These are phyloP conservation scores for Euphorbia lathyris DNA, from an alignment of 345 rosid genomes.

Conservation along the genomic window DNA sequence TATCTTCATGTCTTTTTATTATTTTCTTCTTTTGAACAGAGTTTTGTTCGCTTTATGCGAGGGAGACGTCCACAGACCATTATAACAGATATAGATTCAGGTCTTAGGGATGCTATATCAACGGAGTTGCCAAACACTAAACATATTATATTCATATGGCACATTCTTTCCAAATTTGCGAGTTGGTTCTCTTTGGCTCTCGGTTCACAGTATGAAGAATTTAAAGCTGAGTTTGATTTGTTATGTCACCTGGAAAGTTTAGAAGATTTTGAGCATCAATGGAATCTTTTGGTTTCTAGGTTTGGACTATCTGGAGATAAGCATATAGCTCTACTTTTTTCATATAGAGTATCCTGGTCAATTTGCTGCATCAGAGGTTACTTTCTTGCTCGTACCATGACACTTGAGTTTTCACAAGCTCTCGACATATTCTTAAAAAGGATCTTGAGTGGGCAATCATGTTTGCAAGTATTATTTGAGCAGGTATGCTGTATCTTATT, in stretches of 20 bases:
- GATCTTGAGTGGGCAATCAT: constrained; percentile 52
- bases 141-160: constrained; percentile 67
- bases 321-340: constrained; percentile 68
- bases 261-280: constrained; percentile 79
- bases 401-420: constrained; percentile 60
- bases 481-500: constrained; percentile 47
- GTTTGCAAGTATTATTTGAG: constrained; percentile 71
- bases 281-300: constrained; percentile 65
- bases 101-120: constrained; percentile 71
- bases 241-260: constrained; percentile 51
- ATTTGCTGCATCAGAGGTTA: constrained; percentile 53
- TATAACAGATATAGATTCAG: constrained; percentile 74
- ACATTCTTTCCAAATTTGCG: constrained; percentile 64
- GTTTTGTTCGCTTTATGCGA: constrained; percentile 77
- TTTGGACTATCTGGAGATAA: constrained; percentile 78
- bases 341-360: constrained; percentile 66
- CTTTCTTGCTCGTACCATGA: constrained; percentile 70
- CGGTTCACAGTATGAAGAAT: constrained; percentile 70
- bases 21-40: constrained; percentile 59
- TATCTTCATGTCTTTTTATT: constrained; percentile 24
- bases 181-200: constrained; percentile 80
- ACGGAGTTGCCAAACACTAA: constrained; percentile 77
- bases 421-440: constrained; percentile 55
- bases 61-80: constrained; percentile 77
- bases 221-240: constrained; percentile 64